Conservation (phyloP, 345 rosid genomes). For the Atalantia buxifolia region DNA sequence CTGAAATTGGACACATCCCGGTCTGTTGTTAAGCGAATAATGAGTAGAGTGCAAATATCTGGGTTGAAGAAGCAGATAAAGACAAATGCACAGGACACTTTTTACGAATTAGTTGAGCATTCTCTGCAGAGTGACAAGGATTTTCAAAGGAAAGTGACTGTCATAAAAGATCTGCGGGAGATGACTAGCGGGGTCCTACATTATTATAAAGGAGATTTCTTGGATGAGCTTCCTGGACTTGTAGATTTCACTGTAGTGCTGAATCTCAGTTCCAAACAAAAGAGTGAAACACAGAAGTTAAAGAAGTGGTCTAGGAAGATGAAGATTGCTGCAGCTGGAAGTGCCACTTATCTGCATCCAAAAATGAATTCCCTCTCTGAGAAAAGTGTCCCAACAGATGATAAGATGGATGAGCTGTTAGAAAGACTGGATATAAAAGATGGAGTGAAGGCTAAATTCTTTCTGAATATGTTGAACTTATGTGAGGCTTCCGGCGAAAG, state of each 20-base stretch:
- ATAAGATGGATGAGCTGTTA: constrained; percentile 55
- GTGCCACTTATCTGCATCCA: constrained; percentile 71
- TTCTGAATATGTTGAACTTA: constrained; percentile 57
- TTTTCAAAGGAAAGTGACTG: constrained; percentile 49
- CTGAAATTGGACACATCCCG: constrained; percentile 45
- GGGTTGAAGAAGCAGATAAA: constrained; percentile 46
- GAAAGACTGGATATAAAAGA: constrained; percentile 49
- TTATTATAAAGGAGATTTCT: constrained; percentile 85
- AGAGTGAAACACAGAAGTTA: constrained; percentile 42
- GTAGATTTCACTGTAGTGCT: constrained; percentile 74
- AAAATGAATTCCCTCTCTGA: constrained; percentile 38
- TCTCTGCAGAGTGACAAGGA: constrained; percentile 53
- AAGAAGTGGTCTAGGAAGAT: constrained; percentile 46
- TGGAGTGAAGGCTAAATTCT: constrained; percentile 80
- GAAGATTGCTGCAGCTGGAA: constrained; percentile 60
- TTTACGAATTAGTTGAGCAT: constrained; percentile 69
- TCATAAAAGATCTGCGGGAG: constrained; percentile 77
- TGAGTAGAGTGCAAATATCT: constrained; percentile 57
- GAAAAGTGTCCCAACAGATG: constrained; percentile 31
- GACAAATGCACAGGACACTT: constrained; percentile 39
- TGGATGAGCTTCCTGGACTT: constrained; percentile 83
- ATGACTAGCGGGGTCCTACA: constrained; percentile 82
- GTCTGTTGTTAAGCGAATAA: constrained; percentile 46
- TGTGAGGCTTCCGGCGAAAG: constrained; percentile 69
- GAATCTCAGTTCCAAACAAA: constrained; percentile 59